Evolutionary conservation across 768 basidiomycete genomes (phyloP), one percentile per base, ranked within the genome.

Genomic region (Pleurotus tuber-regium): DNA sequence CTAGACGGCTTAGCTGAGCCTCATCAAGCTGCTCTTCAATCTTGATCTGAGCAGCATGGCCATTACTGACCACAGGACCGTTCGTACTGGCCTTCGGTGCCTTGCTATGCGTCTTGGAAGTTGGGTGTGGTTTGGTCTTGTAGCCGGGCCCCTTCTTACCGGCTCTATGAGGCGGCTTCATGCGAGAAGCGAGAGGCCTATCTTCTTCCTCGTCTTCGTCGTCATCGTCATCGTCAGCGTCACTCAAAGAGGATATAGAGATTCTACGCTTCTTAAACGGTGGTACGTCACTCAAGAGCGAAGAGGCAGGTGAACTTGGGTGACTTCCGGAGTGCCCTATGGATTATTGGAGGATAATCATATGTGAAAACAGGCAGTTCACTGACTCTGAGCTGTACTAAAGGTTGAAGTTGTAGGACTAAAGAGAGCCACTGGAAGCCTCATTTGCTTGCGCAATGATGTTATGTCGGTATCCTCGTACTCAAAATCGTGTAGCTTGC

Each of bases 11-110:
- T 14, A 92, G 67, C 63, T 92, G 88, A 25, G 78, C 75, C 59
- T 88, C 88, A 43, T 90, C 86, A 77, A 92, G 80, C 63, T 82
- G 84, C 42, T 88, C 90, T 64, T 92, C 90, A 2, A 86, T 64
- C 62, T 89, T 90, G 54, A 88, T 71, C 56, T 75, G 77, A 4
- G 76, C 52, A 18, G 77, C 79, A 36, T 71, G 70, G 19, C 75
- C 71, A 44, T 75, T 76, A 2, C 67, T 59, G 18, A 21, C 19
- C 3, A 21, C 18, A 18, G 46, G 24, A 14, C 78, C 79, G 50
- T 80, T 79, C 14, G 64, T 43, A 23, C 68, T 69, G 1, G 70
- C 69, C 53, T 72, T 68, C 63, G 73, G 29, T 67, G 61, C 10
- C 72, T 67, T 42, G 71, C 75, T 1, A 68, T 71, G 14, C 30